Evolutionary conservation across 2,329 filamentous ascomycete species (phyloP).

Genomic region (Sporothrix mexicana): DNA sequence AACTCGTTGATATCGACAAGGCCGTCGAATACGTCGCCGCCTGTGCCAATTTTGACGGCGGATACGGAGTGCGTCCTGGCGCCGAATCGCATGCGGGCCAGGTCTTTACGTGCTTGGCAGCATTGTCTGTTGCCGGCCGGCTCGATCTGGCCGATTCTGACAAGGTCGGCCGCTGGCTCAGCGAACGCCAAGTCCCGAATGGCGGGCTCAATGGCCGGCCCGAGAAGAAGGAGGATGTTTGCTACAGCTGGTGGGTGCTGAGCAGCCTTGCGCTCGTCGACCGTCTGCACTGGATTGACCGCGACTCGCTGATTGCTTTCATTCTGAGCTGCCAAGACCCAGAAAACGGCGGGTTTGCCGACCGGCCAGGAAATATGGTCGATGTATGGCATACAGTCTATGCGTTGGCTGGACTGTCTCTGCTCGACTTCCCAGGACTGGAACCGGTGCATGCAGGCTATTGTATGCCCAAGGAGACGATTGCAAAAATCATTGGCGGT

Average conservation of each 20-base stretch:
- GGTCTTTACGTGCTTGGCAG: conserved; percentile 91
- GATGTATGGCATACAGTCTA: conserved; percentile 97
- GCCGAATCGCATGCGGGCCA: conserved; percentile 95
- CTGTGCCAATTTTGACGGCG: conserved; percentile 93
- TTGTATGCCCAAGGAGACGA: conserved; percentile 75
- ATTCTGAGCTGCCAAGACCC: conserved; percentile 89
- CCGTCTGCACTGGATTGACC: conserved; percentile 91
- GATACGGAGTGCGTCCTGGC: conserved; percentile 86
- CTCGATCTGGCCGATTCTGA: conserved; percentile 84
- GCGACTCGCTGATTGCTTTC: conserved; percentile 75
- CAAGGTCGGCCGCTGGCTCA: conserved; percentile 85
- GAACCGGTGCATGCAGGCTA: conserved; percentile 87
- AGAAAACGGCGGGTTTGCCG: conserved; percentile 82
- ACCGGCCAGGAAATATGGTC: conserved; percentile 91
- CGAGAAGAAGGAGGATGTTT: conserved; percentile 95
- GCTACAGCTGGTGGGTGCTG: conserved; percentile 99
- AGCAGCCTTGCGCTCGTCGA: conserved; percentile 90
- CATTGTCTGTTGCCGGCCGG: conserved; percentile 80
- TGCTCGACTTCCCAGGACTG: conserved; percentile 77
- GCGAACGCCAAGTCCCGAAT: conserved; percentile 84
- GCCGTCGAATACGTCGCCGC: conserved; percentile 79
- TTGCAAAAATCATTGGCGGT: conserved; percentile 61
- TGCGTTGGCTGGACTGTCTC: conserved; percentile 83
- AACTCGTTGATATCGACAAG: conserved; percentile 77
- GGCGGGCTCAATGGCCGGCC: conserved; percentile 93